These are phyloP conservation scores for Amanita rubescens DNA, from an alignment of 768 basidiomycete genomes.

Conservation along the genomic window DNA sequence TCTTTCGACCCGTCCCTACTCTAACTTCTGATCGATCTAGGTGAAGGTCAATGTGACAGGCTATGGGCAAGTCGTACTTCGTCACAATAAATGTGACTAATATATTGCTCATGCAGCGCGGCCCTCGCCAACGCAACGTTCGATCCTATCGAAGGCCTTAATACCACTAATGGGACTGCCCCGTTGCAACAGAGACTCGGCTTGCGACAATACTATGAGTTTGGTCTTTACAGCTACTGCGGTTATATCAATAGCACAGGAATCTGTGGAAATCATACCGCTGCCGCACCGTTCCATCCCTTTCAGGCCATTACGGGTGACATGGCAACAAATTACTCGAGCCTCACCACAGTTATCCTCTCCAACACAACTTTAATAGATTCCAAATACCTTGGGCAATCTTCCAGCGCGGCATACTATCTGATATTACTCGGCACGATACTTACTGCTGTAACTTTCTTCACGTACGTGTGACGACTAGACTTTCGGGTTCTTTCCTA, in stretches of 20 bases:
- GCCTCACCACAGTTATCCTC: slow-evolving; percentile 47
- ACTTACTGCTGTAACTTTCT: slow-evolving; percentile 52
- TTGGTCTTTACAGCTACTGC: slow-evolving; percentile 79
- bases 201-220: slow-evolving; percentile 64
- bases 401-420: slow-evolving; percentile 68
- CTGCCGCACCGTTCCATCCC: slow-evolving; percentile 57
- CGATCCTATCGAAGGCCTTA: slow-evolving; percentile 57
- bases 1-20: neutral
- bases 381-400: slow-evolving; percentile 52
- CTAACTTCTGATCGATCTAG: slow-evolving; percentile 26
- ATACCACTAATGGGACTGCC: slow-evolving; percentile 56
- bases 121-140: slow-evolving; percentile 41
- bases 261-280: slow-evolving; percentile 53
- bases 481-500: slow-evolving; percentile 9
- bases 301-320: slow-evolving; percentile 57
- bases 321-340: slow-evolving; percentile 58
- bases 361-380: slow-evolving; percentile 46
- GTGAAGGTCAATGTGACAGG: slow-evolving; percentile 61
- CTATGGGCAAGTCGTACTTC: slow-evolving; percentile 49
- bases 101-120: slow-evolving; percentile 27
- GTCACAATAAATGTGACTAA: neutral
- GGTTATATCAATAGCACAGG: slow-evolving; percentile 61
- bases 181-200: slow-evolving; percentile 52
- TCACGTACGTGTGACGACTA: slow-evolving; percentile 44
- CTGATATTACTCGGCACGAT: slow-evolving; percentile 68